phyloP scores from a whole-genome alignment of 371 early-diverging fungal genomes.

The Paraphysoderma sedebokerense region DNA sequence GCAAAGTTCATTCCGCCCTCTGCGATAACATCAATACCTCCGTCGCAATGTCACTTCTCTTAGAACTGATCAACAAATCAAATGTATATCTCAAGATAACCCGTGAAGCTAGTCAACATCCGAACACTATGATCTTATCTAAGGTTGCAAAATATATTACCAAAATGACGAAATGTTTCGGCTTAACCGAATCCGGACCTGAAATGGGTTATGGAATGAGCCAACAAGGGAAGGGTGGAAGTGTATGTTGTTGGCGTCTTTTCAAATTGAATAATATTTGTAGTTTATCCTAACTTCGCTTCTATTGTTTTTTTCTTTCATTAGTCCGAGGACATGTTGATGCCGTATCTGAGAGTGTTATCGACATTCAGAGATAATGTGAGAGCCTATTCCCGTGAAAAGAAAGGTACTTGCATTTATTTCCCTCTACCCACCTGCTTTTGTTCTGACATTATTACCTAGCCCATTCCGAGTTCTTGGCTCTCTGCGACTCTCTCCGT shows the following conservation, averaged over 20 bases:
- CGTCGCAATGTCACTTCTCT: conserved; percentile 55
- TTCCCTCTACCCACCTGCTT: no score
- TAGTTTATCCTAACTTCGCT: no score
- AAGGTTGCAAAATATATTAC: conserved; percentile 70
- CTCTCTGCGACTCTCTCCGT: conserved; percentile 65
- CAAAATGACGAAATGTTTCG: conserved; percentile 49
- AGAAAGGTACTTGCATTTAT: no score
- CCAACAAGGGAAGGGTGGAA: conserved; percentile 16
- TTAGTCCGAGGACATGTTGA: conserved; percentile 40
- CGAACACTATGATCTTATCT: conserved; percentile 42
- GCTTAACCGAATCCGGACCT: conserved; percentile 38
- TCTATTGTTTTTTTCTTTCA: background rate
- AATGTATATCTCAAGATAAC: conserved; percentile 55
- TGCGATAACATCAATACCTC: conserved; percentile 93
- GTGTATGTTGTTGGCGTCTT: conserved; percentile 4
- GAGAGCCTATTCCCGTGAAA: conserved; percentile 47
- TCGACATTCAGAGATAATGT: conserved; percentile 80
- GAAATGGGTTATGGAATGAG: conserved; percentile 32
- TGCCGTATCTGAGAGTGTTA: conserved; percentile 63
- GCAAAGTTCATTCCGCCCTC: conserved; percentile 64
- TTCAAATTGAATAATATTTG: no score
- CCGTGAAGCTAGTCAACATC: conserved; percentile 11
- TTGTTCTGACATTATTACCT: no score
- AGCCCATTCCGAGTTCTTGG: conserved; percentile 53
- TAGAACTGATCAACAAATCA: conserved; percentile 56